A percentile compares a stretch with the other conserved stretches of the same genome.
Evolutionary conservation across 2,329 filamentous ascomycete genomes (phyloP).

Genomic region (Penicillium occitanis): DNA sequence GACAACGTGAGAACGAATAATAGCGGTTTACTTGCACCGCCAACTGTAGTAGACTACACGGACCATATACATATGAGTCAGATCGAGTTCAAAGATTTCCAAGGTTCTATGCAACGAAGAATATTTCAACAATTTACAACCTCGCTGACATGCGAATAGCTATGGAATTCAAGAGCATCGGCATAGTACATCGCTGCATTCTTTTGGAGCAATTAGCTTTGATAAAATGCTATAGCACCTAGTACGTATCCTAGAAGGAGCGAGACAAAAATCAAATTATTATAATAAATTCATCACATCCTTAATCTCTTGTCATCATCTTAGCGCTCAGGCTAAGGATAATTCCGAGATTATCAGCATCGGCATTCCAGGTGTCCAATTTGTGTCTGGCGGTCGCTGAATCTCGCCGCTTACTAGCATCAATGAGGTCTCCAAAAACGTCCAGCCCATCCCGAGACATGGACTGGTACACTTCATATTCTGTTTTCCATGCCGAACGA

Average conservation of each 20-base stretch:
- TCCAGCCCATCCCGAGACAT: constrained; percentile 9
- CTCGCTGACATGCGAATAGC: too few species aligned
- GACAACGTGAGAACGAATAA: too few species aligned
- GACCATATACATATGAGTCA: too few species aligned
- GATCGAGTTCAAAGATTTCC: too few species aligned
- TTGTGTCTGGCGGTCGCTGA: neutral
- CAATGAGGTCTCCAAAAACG: constrained; percentile 14
- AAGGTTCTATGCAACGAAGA: too few species aligned
- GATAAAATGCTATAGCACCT: too few species aligned
- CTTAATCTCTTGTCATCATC: neutral
- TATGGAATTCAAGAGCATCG: too few species aligned
- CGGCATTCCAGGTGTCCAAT: constrained; percentile 10
- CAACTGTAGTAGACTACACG: too few species aligned
- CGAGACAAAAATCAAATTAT: neutral
- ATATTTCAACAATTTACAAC: too few species aligned
- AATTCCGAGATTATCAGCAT: neutral
- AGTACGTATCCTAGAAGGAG: neutral
- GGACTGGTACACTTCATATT: constrained; percentile 7
- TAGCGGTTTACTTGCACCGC: too few species aligned
- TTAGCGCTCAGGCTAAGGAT: constrained; percentile 6
- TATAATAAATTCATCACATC: neutral
- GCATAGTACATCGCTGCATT: too few species aligned
- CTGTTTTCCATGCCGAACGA: neutral
- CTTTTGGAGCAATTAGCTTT: too few species aligned
- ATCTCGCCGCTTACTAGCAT: constrained; percentile 7